These are phyloP conservation scores for Cladophialophora psammophila DNA, from an alignment of 2,329 filamentous ascomycete species.

Conservation along the genomic window DNA sequence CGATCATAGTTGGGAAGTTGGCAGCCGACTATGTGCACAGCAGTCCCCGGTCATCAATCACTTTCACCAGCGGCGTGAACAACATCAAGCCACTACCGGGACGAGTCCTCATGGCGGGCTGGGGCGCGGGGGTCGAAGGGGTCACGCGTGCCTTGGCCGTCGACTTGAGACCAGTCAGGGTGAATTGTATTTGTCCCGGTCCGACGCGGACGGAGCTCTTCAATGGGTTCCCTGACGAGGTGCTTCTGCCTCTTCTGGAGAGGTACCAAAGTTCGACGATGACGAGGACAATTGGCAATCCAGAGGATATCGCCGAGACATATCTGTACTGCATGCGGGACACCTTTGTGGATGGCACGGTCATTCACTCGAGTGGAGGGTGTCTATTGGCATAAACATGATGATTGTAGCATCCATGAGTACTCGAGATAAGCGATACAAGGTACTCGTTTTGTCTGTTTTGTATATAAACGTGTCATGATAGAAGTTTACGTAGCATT, in stretches of 20 bases:
- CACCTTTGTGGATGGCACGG: constrained; percentile 48
- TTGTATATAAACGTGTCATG: neutral
- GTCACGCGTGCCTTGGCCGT: constrained; percentile 50
- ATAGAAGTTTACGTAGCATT: neutral
- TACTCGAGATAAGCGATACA: neutral
- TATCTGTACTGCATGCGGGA: constrained; percentile 57
- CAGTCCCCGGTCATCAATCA: constrained; percentile 46
- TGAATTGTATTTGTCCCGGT: constrained; percentile 53
- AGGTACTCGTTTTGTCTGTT: neutral
- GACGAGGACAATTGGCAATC: constrained; percentile 42
- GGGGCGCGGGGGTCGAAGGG: constrained; percentile 44
- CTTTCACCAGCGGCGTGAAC: constrained; percentile 53
- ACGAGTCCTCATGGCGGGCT: constrained; percentile 51
- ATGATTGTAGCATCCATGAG: neutral
- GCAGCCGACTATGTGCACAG: constrained; percentile 47
- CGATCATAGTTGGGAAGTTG: constrained; percentile 52
- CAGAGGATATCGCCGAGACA: constrained; percentile 53
- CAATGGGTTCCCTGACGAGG: constrained; percentile 18
- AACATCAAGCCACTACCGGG: constrained; percentile 59
- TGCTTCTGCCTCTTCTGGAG: constrained; percentile 43
- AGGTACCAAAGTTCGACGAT: constrained; percentile 45
- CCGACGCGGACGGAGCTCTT: constrained; percentile 47
- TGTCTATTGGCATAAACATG: constrained; percentile 40
- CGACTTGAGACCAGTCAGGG: constrained; percentile 52
- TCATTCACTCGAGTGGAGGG: constrained; percentile 49